These are phyloP conservation scores for Pichia sp. DNA, from an alignment of 1,139 yeast species.

Conservation along the genomic window DNA sequence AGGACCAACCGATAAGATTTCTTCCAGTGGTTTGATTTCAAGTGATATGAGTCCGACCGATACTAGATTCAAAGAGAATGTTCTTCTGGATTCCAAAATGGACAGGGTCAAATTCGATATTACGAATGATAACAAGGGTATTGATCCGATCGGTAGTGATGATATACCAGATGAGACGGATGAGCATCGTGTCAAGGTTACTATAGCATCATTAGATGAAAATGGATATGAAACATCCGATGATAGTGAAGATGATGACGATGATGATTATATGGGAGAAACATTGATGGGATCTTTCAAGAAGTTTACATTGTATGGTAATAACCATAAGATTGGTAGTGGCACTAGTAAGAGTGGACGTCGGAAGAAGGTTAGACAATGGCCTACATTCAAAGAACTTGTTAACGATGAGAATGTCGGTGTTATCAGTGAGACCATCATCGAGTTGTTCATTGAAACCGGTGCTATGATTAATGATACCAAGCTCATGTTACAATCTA, in stretches of 20 bases:
- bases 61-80: background rate
- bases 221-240: conserved; percentile 17
- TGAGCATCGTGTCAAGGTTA: conserved; percentile 10
- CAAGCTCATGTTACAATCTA: conserved; percentile 60
- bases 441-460: conserved; percentile 59
- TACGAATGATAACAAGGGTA: background rate
- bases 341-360: background rate
- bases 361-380: conserved; percentile 13
- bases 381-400: conserved; percentile 32
- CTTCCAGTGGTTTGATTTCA: background rate
- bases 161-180: background rate
- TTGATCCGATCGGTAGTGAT: background rate
- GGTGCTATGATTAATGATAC: conserved; percentile 62
- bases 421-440: conserved; percentile 48
- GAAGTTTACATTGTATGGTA: conserved; percentile 6
- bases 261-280: background rate
- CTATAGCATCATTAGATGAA: conserved; percentile 24
- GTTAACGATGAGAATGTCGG: conserved; percentile 20
- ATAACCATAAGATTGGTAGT: background rate
- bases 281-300: conserved; percentile 8
- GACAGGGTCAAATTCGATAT: too few relatives aligned
- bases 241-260: conserved; percentile 12
- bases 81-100: too few relatives aligned
- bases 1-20: conserved; percentile 4
- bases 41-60: conserved; percentile 8